Percentiles rank a stretch among this genome's conserved stretches.
phyloP scores from a whole-genome alignment of 2,329 filamentous ascomycete genomes.

The Xylaria hypoxylon region DNA sequence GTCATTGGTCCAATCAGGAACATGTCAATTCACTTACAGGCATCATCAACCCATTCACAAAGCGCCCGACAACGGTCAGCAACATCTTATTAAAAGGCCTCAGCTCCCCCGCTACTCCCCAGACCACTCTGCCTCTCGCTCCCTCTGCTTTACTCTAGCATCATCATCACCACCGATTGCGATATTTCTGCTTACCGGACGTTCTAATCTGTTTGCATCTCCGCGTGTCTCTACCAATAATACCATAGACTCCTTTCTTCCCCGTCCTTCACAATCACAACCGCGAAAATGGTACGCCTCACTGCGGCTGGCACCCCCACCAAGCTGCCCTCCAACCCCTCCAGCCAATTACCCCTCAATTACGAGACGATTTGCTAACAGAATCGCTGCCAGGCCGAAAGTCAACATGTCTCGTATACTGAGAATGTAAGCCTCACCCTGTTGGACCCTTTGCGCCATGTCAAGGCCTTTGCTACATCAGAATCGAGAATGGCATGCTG shows the following conservation, averaged over 20 bases:
- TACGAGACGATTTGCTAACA: conserved; percentile 53
- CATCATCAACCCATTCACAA: conserved; percentile 12
- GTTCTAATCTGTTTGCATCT: background rate
- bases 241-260: conserved; percentile 32
- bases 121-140: conserved; percentile 12
- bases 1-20: conserved; percentile 19
- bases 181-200: conserved; percentile 13
- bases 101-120: conserved; percentile 28
- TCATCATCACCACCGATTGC: conserved; percentile 4
- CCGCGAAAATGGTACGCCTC: conserved; percentile 50
- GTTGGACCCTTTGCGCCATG: conserved; percentile 33
- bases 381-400: conserved; percentile 55
- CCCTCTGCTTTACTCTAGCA: conserved; percentile 22
- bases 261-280: conserved; percentile 35
- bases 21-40: conserved; percentile 8
- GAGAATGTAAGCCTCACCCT: conserved; percentile 48
- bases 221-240: conserved; percentile 1
- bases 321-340: conserved; percentile 37
- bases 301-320: conserved; percentile 46
- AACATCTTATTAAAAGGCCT: conserved; percentile 31
- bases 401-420: conserved; percentile 50
- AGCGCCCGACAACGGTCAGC: conserved; percentile 29
- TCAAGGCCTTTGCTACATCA: conserved; percentile 5
- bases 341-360: conserved; percentile 51
- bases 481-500: conserved; percentile 30